Conservation (phyloP, 148 eudicot genomes). For the Gaultheria prostrata region DNA sequence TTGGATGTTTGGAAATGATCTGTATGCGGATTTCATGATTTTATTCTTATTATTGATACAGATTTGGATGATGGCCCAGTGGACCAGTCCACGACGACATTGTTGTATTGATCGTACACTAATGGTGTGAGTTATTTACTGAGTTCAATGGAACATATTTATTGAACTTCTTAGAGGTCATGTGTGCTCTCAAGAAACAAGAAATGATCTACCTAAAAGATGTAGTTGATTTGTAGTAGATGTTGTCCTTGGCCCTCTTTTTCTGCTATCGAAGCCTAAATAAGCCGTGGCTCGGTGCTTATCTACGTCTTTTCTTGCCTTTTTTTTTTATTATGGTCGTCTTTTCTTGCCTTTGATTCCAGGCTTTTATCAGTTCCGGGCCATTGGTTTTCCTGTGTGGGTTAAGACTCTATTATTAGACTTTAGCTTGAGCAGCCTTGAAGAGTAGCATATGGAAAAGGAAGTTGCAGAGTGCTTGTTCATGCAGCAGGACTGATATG, state of each 20-base stretch:
- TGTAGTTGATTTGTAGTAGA: neutral
- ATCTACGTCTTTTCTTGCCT: neutral
- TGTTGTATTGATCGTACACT: neutral
- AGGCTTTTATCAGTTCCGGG: neutral
- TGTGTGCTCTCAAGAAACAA: neutral
- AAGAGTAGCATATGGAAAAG: neutral
- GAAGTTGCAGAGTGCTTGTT: neutral
- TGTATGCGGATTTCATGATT: neutral
- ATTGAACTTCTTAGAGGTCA: neutral
- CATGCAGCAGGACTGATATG: neutral
- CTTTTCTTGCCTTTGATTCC: neutral
- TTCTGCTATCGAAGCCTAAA: neutral
- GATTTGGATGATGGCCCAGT: neutral
- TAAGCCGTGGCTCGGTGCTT: neutral
- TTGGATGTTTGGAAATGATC: constrained; percentile 8
- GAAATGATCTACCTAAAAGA: neutral
- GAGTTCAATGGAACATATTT: neutral
- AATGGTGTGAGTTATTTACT: neutral
- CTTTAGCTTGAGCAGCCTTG: neutral
- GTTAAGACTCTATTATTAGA: neutral
- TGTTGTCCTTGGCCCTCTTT: neutral
- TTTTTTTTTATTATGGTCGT: no score
- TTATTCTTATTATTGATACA: neutral
- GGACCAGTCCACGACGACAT: neutral
- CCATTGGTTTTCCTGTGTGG: neutral